phyloP scores from a whole-genome alignment of 345 rosid species.

The Xanthoceras sorbifolium region DNA sequence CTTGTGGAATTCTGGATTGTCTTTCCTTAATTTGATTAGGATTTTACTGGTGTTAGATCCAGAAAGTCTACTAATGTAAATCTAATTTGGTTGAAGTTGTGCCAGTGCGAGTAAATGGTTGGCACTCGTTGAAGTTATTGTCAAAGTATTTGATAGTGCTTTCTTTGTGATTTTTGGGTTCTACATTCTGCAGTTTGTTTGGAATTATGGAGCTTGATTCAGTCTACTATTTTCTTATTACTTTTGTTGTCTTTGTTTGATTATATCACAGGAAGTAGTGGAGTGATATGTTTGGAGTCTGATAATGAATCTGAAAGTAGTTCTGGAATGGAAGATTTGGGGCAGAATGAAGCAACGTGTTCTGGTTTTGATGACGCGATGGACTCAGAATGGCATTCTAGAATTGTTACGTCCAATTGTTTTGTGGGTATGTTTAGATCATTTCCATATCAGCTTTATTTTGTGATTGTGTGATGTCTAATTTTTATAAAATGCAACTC shows the following conservation, averaged over 20 bases:
- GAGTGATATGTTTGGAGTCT: constrained; percentile 65
- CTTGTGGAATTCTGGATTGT: background rate
- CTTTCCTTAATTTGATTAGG: background rate
- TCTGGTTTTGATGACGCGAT: constrained; percentile 26
- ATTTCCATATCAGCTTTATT: constrained; percentile 14
- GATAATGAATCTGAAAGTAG: constrained; percentile 52
- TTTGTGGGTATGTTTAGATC: constrained; percentile 34
- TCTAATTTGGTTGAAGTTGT: background rate
- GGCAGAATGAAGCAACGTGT: constrained; percentile 31
- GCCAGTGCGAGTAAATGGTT: background rate
- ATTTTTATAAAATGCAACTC: background rate
- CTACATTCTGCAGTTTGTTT: too few species aligned
- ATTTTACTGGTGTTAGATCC: background rate
- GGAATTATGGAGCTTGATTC: background rate
- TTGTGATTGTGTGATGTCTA: constrained; percentile 12
- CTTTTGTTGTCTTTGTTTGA: background rate
- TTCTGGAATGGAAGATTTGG: constrained; percentile 31
- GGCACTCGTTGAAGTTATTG: background rate
- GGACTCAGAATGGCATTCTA: constrained; percentile 30
- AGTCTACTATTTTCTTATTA: background rate
- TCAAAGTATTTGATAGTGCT: background rate
- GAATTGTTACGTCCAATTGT: constrained; percentile 25
- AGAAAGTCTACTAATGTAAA: background rate
- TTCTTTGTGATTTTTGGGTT: too few species aligned
- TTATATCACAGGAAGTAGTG: constrained; percentile 40